phyloP scores from a whole-genome alignment of 2,329 filamentous ascomycete species.

The Boeremia exigua region DNA sequence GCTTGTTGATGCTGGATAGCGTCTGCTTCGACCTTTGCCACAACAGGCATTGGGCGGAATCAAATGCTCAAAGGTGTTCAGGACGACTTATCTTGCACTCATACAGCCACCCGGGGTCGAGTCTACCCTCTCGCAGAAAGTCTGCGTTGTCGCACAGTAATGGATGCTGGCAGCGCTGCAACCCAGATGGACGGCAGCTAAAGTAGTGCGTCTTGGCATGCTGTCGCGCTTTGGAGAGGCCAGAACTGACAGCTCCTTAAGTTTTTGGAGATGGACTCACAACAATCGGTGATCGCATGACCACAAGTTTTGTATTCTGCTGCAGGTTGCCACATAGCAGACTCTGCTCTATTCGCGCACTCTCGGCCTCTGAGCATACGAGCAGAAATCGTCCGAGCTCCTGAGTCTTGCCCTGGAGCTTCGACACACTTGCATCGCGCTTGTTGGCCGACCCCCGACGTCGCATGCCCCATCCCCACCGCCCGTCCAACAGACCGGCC shows the following conservation, averaged over 20 bases:
- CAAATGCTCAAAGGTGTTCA: background rate
- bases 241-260: slow-evolving; percentile 3
- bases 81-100: background rate
- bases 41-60: background rate
- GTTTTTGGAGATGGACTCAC: slow-evolving; percentile 5
- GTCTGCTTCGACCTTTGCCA: background rate
- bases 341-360: background rate
- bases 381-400: slow-evolving; percentile 24
- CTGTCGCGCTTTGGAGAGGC: background rate
- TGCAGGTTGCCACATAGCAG: background rate
- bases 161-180: slow-evolving; percentile 14
- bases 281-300: slow-evolving; percentile 7
- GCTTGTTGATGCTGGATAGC: background rate
- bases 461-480: slow-evolving; percentile 37
- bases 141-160: slow-evolving; percentile 6
- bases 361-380: slow-evolving; percentile 18
- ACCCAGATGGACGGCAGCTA: slow-evolving; percentile 11
- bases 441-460: slow-evolving; percentile 33
- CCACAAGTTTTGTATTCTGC: background rate
- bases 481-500: slow-evolving; percentile 32
- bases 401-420: slow-evolving; percentile 25
- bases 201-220: slow-evolving; percentile 1
- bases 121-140: background rate
- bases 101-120: background rate
- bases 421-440: slow-evolving; percentile 26